phyloP scores from a whole-genome alignment of 768 basidiomycete genomes.

The Auriscalpium orientale region DNA sequence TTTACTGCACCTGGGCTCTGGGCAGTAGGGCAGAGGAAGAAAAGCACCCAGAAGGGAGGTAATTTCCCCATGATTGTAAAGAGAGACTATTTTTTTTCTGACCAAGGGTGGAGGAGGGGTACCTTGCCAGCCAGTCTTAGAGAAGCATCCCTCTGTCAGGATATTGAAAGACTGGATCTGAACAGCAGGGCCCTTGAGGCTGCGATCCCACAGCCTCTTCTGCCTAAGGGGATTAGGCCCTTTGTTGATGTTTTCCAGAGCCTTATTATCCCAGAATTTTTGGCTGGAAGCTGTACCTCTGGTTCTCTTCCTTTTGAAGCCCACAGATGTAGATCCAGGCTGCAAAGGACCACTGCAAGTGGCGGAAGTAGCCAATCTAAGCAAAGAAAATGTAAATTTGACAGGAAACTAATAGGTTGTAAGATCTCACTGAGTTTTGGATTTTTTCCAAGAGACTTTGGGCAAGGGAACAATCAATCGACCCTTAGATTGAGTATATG shows the following conservation, averaged over 20 bases:
- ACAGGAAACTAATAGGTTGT: too few species aligned
- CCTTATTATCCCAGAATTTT: neutral
- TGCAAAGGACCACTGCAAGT: too few species aligned
- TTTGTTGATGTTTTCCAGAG: neutral
- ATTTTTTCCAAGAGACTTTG: too few species aligned
- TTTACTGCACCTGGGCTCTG: neutral
- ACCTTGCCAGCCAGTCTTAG: neutral
- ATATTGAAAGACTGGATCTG: neutral
- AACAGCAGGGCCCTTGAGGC: neutral
- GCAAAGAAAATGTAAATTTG: too few species aligned
- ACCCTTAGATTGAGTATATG: too few species aligned
- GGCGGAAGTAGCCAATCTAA: too few species aligned
- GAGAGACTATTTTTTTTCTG: neutral
- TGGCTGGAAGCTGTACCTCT: neutral
- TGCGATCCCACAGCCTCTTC: neutral
- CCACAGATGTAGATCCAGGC: too few species aligned
- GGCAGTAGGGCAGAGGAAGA: neutral
- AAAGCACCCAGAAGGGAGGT: neutral
- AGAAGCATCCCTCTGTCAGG: neutral
- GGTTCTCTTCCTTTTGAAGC: too few species aligned
- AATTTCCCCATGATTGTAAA: neutral
- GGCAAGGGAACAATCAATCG: too few species aligned
- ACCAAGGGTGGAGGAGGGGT: neutral
- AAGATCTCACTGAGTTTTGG: too few species aligned
- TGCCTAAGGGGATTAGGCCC: neutral